Base-by-base conservation (phyloP, 345 rosid genomes). In the Fremontodendron californicum region DNA sequence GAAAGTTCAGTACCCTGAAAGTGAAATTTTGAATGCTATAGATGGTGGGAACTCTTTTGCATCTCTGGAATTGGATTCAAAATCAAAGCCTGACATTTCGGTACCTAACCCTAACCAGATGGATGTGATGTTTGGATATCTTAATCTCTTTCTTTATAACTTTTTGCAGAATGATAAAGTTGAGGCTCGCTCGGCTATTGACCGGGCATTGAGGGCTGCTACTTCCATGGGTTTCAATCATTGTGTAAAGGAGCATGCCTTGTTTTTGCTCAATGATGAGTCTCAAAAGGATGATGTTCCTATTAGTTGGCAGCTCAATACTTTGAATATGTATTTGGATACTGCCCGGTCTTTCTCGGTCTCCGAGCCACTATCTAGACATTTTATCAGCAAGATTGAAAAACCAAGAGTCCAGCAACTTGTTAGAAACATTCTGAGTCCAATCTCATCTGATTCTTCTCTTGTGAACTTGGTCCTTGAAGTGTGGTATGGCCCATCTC, bases 231-330 rank as follows among this genome's bases (percentile, higher is more conserved):
- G 84, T 73, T 88, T 88, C 64, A 77, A 79, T 74, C 86, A 83
- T 78, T 96, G 93, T 69, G 79, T 93, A 78, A 91, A 82, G 83
- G 97, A 93, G 79, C 96, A 93, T 78, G 92, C 97, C 45, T 42
- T 67, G 76, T 81, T 91, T 75, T 78, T 87, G 87, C 87, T 87
- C 37, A 78, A 65, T 51, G 64, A 75, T 52, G 88, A 78, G 75
- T 57, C 82, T 45, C 78, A 75, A 60, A 49, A 74, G 42, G 83
- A 85, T 18, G 84, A 78, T 35, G 88, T 86, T 78, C 62, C 81
- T 51, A 49, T 86, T 37, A 77, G 85, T 33, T 80, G 82, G 81
- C 89, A 86, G 68, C 49, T 91, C 69, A 84, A 81, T 57, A 82
- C 86, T 64, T 83, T 91, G 87, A 88, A 82, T 23, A 79, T 55